Percentiles rank a stretch among this genome's conserved stretches.
These are phyloP conservation scores for Agaricus blazei DNA, from an alignment of 768 basidiomycete species.

Conservation along the genomic window DNA sequence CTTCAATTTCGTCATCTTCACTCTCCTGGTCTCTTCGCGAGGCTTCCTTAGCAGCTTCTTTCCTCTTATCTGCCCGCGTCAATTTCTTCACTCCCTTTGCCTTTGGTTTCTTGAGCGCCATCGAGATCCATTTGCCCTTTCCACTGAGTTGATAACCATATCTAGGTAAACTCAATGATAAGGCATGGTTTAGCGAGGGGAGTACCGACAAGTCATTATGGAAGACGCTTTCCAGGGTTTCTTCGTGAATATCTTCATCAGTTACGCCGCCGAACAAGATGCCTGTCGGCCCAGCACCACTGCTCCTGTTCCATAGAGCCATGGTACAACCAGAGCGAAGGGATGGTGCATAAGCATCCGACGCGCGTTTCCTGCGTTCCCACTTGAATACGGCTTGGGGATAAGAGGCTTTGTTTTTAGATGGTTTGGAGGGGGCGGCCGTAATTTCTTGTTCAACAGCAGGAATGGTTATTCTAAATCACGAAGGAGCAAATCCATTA, in stretches of 20 bases:
- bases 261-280: constrained; percentile 85
- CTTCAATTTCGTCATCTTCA: constrained; percentile 13
- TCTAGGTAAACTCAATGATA: constrained; percentile 27
- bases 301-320: constrained; percentile 55
- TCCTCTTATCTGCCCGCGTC: constrained; percentile 37
- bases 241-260: constrained; percentile 83
- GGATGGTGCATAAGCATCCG: constrained; percentile 66
- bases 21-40: constrained; percentile 14
- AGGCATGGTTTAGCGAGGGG: neutral
- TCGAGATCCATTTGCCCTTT: constrained; percentile 73
- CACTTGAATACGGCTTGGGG: constrained; percentile 58
- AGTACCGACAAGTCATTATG: constrained; percentile 75
- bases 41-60: constrained; percentile 14
- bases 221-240: constrained; percentile 78
- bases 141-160: constrained; percentile 74
- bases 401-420: constrained; percentile 27
- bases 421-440: constrained; percentile 15
- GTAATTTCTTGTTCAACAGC: constrained; percentile 10
- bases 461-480: constrained; percentile 19
- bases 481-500: neutral
- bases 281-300: constrained; percentile 51
- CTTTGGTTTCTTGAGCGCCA: constrained; percentile 76
- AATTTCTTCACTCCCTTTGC: constrained; percentile 30
- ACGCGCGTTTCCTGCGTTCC: constrained; percentile 75
- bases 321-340: constrained; percentile 83